These are phyloP conservation scores for Cyberlindnera mississippiensis DNA, from an alignment of 805 yeast genomes.

Conservation along the genomic window DNA sequence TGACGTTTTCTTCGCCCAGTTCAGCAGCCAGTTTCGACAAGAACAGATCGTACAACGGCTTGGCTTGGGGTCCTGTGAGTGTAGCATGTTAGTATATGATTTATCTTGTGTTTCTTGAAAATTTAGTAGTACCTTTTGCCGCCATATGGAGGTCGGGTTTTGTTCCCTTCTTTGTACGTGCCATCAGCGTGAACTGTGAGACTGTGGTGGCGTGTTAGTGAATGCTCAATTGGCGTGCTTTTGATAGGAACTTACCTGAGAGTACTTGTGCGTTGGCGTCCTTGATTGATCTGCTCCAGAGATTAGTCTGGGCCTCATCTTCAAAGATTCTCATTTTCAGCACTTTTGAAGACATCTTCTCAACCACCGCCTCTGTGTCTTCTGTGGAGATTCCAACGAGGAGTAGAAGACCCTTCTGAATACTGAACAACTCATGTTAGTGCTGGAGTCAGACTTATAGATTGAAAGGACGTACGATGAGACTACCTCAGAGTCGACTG, in stretches of 20 bases:
- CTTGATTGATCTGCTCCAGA: slow-evolving; percentile 71
- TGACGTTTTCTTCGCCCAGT: slow-evolving; percentile 62
- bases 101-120: too few species aligned
- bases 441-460: not conserved
- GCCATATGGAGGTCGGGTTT: slow-evolving; percentile 95
- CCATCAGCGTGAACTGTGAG: slow-evolving; percentile 90
- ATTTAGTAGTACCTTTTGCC: slow-evolving; percentile 58
- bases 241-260: slow-evolving; percentile 38
- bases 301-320: slow-evolving; percentile 52
- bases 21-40: slow-evolving; percentile 42
- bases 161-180: slow-evolving; percentile 81
- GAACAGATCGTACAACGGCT: slow-evolving; percentile 44
- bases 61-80: slow-evolving; percentile 61
- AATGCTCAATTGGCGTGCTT: not conserved
- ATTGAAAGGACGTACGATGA: slow-evolving; percentile 46
- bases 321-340: slow-evolving; percentile 70
- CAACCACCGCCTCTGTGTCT: slow-evolving; percentile 74
- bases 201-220: slow-evolving; percentile 34
- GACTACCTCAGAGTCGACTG: slow-evolving; percentile 66
- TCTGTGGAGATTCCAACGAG: slow-evolving; percentile 80
- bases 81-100: slow-evolving; percentile 38
- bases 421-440: slow-evolving; percentile 29
- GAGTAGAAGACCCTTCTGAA: slow-evolving; percentile 69
- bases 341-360: slow-evolving; percentile 63
- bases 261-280: slow-evolving; percentile 68